Percentiles rank a stretch among this genome's conserved stretches.
Conservation (phyloP, 106 monocot species). For the Phalaenopsis equestris region DNA sequence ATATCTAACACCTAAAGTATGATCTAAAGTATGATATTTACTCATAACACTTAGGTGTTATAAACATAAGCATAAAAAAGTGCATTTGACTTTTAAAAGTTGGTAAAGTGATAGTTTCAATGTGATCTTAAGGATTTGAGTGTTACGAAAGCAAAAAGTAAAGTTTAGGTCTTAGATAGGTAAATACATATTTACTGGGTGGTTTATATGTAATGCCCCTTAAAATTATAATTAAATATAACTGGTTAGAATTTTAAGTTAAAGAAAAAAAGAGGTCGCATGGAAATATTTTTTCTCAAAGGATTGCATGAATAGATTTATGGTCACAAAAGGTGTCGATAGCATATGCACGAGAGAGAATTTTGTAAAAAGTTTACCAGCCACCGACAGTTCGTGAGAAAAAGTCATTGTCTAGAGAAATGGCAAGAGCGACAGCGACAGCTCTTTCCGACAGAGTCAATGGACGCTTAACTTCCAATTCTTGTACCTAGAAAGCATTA, state of each 20-base stretch:
- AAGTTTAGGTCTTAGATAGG: no score
- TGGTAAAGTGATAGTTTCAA: no score
- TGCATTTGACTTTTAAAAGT: no score
- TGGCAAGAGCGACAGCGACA: slow-evolving; percentile 56
- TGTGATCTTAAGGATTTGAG: no score
- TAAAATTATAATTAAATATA: no score
- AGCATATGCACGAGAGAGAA: neutral
- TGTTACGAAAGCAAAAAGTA: no score
- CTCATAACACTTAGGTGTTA: no score
- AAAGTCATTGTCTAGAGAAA: slow-evolving; percentile 65
- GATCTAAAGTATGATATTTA: no score
- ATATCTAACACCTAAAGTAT: no score
- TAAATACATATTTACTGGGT: no score
- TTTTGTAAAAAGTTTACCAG: slow-evolving; percentile 32
- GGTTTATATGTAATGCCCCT: no score
- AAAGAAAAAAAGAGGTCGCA: neutral
- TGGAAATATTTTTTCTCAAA: neutral
- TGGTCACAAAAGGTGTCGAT: neutral
- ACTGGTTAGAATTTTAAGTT: neutral
- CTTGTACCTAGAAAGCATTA: slow-evolving; percentile 27
- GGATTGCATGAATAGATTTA: neutral
- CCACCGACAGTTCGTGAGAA: slow-evolving; percentile 58
- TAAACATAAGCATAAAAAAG: no score
- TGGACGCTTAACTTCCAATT: slow-evolving; percentile 44
- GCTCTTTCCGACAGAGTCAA: slow-evolving; percentile 61